Base-by-base conservation (phyloP, 148 eudicot species). In the Vaccinium vitisidaea region DNA sequence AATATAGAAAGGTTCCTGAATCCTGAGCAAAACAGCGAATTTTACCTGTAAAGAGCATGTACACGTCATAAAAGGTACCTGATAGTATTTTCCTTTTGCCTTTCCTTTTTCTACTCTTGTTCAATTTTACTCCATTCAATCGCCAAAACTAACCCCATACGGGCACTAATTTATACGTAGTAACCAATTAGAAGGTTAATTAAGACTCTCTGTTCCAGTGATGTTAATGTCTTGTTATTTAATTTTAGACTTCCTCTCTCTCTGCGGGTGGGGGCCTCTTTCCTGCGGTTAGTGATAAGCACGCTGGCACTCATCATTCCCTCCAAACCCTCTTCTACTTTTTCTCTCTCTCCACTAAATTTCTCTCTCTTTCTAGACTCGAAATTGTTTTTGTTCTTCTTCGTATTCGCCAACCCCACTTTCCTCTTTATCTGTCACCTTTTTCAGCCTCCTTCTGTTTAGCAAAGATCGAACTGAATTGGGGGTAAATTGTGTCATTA, bases 231-330 rank as follows among this genome's bases (percentile, higher is more conserved):
- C 63, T 53, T 78, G 46, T 78, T 78, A 52, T 4, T 53, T 6
- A 78, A 53, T 52, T 78, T 30, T 27, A 27, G 46, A 78, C 6
- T 53, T 27, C 46, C 13, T 54, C 81, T 78, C 65, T 54, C 75
- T 13, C 75, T 14, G n/a, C 49, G 49, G 50, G 67, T 74, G 50
- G 25, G 80, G 80, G 46, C 81, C 81, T 67, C 32, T 81, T 61
- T 52, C 75, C 69, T 27, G 85, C 87, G 86, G 87, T 92, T 90
- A 91, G 92, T 91, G 95, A 91, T 80, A 87, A 43, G 90, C 94
- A 91, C 91, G 94, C 91, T 94, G 92, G 90, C 93, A 88, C 88
- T 88, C 89, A 87, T 90, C 90, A 90, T 94, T 90, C 94, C 88
- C 90, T 87, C 91, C 90, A 86, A 56, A 67, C 87, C 84, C 73